Percentiles rank a stretch among this genome's conserved stretches.
phyloP scores from a whole-genome alignment of 352 stramenopile species.

The Globisporangium spiculum region DNA sequence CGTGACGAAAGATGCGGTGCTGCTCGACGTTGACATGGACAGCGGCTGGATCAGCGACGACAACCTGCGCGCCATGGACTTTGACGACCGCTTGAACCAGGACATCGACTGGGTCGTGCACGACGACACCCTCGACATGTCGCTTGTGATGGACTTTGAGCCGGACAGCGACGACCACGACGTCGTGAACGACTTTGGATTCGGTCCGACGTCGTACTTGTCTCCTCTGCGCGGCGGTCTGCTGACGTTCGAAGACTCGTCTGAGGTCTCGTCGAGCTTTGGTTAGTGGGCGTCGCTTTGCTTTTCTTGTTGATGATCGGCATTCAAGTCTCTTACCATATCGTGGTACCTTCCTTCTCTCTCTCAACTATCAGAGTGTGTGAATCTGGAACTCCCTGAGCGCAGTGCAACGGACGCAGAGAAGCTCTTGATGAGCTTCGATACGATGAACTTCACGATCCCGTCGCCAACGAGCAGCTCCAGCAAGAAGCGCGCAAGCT shows the following conservation, averaged over 20 bases:
- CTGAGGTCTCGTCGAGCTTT: conserved; percentile 64
- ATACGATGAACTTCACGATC: conserved; percentile 84
- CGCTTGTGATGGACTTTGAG: conserved; percentile 52
- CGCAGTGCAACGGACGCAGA: conserved; percentile 54
- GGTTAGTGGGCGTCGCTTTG: conserved; percentile 59
- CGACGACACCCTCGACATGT: conserved; percentile 64
- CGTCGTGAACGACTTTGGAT: conserved; percentile 66
- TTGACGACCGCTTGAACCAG: conserved; percentile 72
- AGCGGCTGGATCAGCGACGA: conserved; percentile 76
- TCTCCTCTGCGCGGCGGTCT: conserved; percentile 49
- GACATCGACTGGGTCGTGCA: conserved; percentile 82
- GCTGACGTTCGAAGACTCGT: conserved; percentile 20
- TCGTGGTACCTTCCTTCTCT: conserved; percentile 33
- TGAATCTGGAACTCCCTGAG: conserved; percentile 34
- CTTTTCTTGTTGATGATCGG: conserved; percentile 35
- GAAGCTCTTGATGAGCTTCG: conserved; percentile 86
- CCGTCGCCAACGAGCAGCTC: conserved; percentile 70
- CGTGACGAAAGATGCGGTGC: conserved; percentile 20
- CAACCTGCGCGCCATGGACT: conserved; percentile 68
- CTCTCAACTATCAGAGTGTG: conserved; percentile 30
- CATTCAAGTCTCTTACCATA: conserved; percentile 19
- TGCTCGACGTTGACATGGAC: conserved; percentile 44
- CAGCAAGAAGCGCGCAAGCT: conserved; percentile 37
- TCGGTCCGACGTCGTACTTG: conserved; percentile 48
- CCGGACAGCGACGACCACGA: conserved; percentile 34